phyloP scores from a whole-genome alignment of 176 grass and related monocot species.

The Carex littledalei region DNA sequence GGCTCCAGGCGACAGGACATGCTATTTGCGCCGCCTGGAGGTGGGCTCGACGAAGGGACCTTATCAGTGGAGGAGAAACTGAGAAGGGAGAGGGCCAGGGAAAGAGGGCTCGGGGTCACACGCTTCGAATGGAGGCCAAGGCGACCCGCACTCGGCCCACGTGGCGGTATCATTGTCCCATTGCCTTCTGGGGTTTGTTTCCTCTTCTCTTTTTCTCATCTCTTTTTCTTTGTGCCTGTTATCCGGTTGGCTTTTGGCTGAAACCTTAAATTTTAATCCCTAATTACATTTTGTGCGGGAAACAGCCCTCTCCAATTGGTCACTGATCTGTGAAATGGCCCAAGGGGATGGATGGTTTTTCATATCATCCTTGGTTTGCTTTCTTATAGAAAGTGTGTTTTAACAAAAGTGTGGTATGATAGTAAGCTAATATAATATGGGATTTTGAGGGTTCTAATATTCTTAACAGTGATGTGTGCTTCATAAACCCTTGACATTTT shows the following conservation, averaged over 20 bases:
- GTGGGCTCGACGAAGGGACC: constrained; percentile 75
- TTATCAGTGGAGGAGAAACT: constrained; percentile 82
- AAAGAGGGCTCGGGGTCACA: constrained; percentile 87
- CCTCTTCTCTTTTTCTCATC: background rate
- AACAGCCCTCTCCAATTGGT: background rate
- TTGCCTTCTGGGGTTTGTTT: constrained; percentile 80
- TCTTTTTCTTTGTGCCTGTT: background rate
- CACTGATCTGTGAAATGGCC: background rate
- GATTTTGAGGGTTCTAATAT: background rate
- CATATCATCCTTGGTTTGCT: too few relatives aligned
- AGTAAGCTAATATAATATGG: background rate
- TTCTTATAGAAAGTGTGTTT: background rate
- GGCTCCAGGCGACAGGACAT: constrained; percentile 50
- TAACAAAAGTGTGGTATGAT: background rate
- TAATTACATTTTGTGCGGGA: background rate
- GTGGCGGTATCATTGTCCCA: constrained; percentile 68
- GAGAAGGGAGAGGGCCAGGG: constrained; percentile 73
- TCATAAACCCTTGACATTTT: background rate
- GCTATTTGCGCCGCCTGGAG: constrained; percentile 67
- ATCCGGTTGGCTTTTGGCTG: background rate
- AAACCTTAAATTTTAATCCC: background rate
- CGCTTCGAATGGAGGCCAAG: constrained; percentile 76
- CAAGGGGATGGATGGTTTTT: too few relatives aligned
- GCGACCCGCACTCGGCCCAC: constrained; percentile 21
- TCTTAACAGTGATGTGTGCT: background rate